Percentiles rank a stretch among this genome's conserved stretches.
These are phyloP conservation scores for Ceratobasidium sp. DNA, from an alignment of 1,284 basidiomycete species.

Conservation along the genomic window DNA sequence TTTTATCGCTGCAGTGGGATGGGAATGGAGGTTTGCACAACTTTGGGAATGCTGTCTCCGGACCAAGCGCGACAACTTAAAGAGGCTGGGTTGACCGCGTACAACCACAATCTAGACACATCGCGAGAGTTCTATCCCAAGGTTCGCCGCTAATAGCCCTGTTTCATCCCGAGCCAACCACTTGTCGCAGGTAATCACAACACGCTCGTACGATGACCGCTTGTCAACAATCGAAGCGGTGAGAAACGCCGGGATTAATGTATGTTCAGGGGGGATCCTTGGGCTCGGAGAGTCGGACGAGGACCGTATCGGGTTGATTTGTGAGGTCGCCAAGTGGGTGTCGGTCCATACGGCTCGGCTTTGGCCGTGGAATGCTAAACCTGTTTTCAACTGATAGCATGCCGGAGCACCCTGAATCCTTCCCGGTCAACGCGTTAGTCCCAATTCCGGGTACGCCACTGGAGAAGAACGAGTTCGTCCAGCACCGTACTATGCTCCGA, in stretches of 20 bases:
- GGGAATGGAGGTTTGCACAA: conserved; percentile 98
- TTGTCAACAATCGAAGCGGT: conserved; percentile 89
- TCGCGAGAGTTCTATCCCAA: conserved; percentile 96
- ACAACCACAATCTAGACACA: conserved; percentile 99
- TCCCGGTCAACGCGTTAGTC: conserved; percentile 94
- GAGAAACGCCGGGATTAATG: conserved; percentile 92
- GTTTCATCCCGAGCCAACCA: neutral
- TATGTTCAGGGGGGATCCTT: conserved; percentile 96
- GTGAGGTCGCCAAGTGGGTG: conserved; percentile 85
- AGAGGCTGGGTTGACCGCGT: conserved; percentile 94
- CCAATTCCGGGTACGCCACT: conserved; percentile 66
- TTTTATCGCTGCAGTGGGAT: conserved; percentile 68
- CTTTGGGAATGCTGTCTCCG: conserved; percentile 93
- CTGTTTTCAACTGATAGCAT: conserved; percentile 62
- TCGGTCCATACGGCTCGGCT: conserved; percentile 34
- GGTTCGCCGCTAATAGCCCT: conserved; percentile 54
- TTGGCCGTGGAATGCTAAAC: neutral
- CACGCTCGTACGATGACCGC: conserved; percentile 92
- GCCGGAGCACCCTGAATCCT: conserved; percentile 95
- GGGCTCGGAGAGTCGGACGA: conserved; percentile 91
- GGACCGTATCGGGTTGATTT: conserved; percentile 93
- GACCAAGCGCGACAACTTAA: conserved; percentile 94
- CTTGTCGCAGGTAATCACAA: conserved; percentile 85
- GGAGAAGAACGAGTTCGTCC: conserved; percentile 64
- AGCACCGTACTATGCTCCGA: conserved; percentile 84